Conservation (phyloP, 257 asterid genomes). For the Nicotiana undulata region DNA sequence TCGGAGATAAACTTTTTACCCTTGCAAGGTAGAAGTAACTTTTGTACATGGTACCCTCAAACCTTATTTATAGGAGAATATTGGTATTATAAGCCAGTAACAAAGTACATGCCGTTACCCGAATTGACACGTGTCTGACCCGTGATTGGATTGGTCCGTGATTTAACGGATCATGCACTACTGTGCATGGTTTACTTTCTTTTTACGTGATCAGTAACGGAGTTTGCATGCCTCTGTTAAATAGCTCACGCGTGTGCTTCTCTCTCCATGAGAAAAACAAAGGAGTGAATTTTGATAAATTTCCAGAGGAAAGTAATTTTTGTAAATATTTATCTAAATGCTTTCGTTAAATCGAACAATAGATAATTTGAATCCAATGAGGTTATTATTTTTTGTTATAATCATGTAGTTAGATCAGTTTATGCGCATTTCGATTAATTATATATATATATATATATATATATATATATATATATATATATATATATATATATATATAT, state of each 20-base stretch:
- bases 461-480: no score
- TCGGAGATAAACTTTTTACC: no score
- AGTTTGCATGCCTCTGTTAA: background rate
- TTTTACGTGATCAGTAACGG: background rate
- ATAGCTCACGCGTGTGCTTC: background rate
- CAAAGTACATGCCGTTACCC: background rate
- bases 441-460: no score
- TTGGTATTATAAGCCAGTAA: background rate
- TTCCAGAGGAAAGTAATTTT: background rate
- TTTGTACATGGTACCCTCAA: no score
- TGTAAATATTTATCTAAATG: background rate
- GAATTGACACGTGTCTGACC: constrained; percentile 4
- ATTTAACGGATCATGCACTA: background rate
- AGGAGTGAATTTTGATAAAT: background rate
- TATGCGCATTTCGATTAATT: no score
- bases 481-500: no score
- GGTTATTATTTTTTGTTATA: no score
- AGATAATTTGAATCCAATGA: no score
- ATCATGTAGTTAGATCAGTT: no score
- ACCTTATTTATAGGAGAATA: no score
- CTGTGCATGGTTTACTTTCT: background rate
- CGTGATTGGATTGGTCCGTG: constrained; percentile 9
- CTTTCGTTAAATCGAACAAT: no score
- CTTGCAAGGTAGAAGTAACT: no score
- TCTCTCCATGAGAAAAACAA: background rate